Conservation (phyloP, 352 stramenopile genomes). For the Chloridella minuta region DNA sequence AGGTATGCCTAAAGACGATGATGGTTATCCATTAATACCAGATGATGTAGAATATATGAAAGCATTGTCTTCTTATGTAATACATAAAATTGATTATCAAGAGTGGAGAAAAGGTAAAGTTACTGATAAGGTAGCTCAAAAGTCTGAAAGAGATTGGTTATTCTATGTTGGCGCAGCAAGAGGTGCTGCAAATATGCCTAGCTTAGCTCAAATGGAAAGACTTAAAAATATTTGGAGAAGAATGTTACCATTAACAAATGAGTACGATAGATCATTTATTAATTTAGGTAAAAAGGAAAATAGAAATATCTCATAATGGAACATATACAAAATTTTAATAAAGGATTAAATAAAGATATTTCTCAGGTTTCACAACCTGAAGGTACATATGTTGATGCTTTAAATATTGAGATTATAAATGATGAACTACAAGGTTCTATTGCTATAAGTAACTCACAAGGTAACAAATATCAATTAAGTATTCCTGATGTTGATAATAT, state of each 20-base stretch:
- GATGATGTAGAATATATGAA: not conserved
- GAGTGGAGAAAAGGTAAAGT: not conserved
- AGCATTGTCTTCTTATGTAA: not conserved
- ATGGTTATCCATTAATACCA: not conserved
- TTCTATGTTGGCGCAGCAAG: too few relatives aligned
- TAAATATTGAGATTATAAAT: constrained; percentile 8
- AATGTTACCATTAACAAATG: constrained; percentile 1
- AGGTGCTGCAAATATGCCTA: not conserved
- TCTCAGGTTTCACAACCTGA: not conserved
- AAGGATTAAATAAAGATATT: constrained; percentile 7
- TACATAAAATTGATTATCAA: constrained; percentile 8
- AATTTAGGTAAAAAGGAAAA: not conserved
- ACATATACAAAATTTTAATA: constrained; percentile 12
- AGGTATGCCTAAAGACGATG: not conserved
- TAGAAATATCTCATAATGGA: not conserved
- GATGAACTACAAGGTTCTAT: not conserved
- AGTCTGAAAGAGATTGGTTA: not conserved
- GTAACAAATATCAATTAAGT: too few relatives aligned
- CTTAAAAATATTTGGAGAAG: not conserved
- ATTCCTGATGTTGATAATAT: too few relatives aligned
- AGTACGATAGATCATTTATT: constrained; percentile 9
- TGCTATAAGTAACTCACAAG: too few relatives aligned
- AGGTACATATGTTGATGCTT: constrained; percentile 2
- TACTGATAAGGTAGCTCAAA: not conserved
- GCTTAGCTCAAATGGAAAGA: not conserved